Evolutionary conservation across 495 filamentous ascomycete species (phyloP), one percentile per base, ranked within the genome.

Genomic region (Halenospora varia): DNA sequence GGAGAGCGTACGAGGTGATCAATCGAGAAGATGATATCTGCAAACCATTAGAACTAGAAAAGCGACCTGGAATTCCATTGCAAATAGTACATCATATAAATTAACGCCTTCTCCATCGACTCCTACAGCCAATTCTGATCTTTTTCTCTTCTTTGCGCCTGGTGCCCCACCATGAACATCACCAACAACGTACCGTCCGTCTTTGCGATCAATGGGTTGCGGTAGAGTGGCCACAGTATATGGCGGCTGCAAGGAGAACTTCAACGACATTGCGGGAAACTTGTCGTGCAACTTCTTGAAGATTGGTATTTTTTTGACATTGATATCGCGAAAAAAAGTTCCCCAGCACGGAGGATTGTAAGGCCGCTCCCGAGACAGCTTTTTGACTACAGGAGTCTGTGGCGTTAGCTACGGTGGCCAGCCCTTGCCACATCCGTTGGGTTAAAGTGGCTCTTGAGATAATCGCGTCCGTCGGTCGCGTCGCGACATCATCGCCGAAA

Each of bases 11-110:
- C 1, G 90, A 93, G 13, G 90, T 88, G 23, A 93, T 77, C 26
- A 92, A 80, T 55, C 84, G 86, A n/a, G 89, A 83, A 0, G 85
- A 87, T 68, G 88, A 84, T 20, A 95, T 76, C 90, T n/a, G n/a
- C n/a, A n/a, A n/a, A n/a, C n/a, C n/a, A n/a, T n/a, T n/a, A n/a
- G n/a, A n/a, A n/a, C n/a, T n/a, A n/a, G n/a, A n/a, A n/a, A n/a
- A n/a, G n/a, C n/a, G n/a, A n/a, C n/a, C n/a, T n/a, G n/a, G n/a
- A n/a, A n/a, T n/a, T n/a, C n/a, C n/a, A n/a, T n/a, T n/a, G n/a
- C n/a, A n/a, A n/a, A n/a, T n/a, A n/a, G 59, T 72, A 98, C 93
- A 79, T 96, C 88, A 73, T 97, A 97, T 48, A 99, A 84, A 68
- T 91, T 94, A 13, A 97, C 79, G 13, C 89, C 87, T 66, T 96